Conservation (phyloP, 495 filamentous ascomycete species). For the Aspergillus homomorphus region DNA sequence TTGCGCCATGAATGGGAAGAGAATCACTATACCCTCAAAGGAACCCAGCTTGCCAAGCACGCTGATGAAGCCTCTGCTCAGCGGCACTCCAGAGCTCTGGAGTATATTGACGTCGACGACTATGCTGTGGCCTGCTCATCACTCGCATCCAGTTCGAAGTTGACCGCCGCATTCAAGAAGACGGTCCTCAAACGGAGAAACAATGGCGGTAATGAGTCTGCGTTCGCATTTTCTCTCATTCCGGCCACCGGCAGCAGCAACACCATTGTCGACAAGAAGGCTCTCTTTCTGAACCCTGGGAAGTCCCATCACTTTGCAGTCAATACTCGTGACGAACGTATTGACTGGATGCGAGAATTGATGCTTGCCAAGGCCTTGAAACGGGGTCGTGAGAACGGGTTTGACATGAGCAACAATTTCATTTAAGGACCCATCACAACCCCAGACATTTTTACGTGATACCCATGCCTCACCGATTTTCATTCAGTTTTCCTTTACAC, state of each 20-base stretch:
- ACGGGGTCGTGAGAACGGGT: not conserved
- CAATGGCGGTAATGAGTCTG: slow-evolving; percentile 50
- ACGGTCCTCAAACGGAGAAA: slow-evolving; percentile 63
- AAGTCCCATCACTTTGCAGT: slow-evolving; percentile 97
- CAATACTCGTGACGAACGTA: slow-evolving; percentile 78
- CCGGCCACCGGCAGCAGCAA: slow-evolving; percentile 54
- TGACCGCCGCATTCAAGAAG: slow-evolving; percentile 85
- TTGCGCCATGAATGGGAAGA: slow-evolving; percentile 94
- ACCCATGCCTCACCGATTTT: too few species aligned
- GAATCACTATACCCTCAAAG: slow-evolving; percentile 78
- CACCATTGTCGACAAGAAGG: slow-evolving; percentile 50
- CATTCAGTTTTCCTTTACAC: too few species aligned
- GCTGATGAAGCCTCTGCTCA: slow-evolving; percentile 55
- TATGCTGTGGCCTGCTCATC: slow-evolving; percentile 90
- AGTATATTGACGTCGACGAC: slow-evolving; percentile 90
- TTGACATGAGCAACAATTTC: not conserved
- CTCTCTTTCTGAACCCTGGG: slow-evolving; percentile 36
- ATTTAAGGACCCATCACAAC: too few species aligned
- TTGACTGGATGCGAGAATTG: slow-evolving; percentile 29
- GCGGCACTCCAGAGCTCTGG: slow-evolving; percentile 53
- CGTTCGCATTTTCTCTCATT: slow-evolving; percentile 89
- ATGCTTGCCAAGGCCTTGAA: not conserved
- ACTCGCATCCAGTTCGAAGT: slow-evolving; percentile 65
- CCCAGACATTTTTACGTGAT: too few species aligned
- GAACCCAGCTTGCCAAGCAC: slow-evolving; percentile 82